Evolutionary conservation across 1,284 basidiomycete species (phyloP), one percentile per base, ranked within the genome.

Genomic region (Vanrija sp.): DNA sequence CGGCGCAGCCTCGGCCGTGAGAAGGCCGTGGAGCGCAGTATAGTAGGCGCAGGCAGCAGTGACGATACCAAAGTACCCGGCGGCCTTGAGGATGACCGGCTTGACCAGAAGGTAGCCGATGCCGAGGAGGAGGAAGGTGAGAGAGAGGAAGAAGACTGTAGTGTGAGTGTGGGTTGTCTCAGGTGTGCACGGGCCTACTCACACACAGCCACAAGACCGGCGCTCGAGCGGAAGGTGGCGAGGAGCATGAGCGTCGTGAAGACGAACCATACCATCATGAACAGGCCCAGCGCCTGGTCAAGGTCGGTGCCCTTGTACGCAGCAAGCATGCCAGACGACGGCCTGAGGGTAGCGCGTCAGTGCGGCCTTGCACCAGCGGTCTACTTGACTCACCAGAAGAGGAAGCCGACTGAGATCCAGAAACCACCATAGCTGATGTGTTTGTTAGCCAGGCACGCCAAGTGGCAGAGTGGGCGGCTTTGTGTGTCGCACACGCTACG

Each of bases 321-420:
- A 8, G 72, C 67, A 10, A 74, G 38, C 49, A 90, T 80, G 7
- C 84, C 65, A 3, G 71, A 69, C 48, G 55, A 54, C 1, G 59
- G 59, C 59, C 58, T 45, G 43, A 14, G 24, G 5, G 9, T 4
- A 9, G 24, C 24, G 31, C 12, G 31, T 31, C 19, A 14, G n/a
- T n/a, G n/a, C n/a, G n/a, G 15, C 19, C 14, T 19, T 10, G 20
- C 12, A 20, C 18, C 25, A 27, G 19, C n/a, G 8, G 5, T 10
- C 12, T 2, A 14, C 12, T 31, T 31, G 12, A 22, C 41, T 5
- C 41, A 42, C 47, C 49, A 63, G 36, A 65, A 64, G 51, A 75
- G 69, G 47, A 69, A 51, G 8, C 81, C 85, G 50, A 83, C 87
- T 2, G 86, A 87, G 73, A 88, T 77, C 86, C 87, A 89, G 79